phyloP scores from a whole-genome alignment of 441 rosid species.

The Rhodomyrtus psidioides region DNA sequence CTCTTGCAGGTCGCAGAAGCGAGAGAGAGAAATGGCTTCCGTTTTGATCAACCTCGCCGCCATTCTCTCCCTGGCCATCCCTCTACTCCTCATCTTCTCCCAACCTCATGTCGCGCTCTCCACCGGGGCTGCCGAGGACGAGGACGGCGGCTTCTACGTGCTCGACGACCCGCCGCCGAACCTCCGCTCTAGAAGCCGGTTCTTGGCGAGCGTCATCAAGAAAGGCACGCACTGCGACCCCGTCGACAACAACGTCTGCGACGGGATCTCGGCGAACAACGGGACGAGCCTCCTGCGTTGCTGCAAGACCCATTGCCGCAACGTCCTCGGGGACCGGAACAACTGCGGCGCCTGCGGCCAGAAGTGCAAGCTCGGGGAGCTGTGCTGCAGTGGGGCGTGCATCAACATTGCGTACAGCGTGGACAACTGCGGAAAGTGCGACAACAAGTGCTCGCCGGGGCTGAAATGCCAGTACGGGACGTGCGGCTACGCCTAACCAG shows the following conservation, averaged over 20 bases:
- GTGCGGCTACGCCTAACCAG: slow-evolving; percentile 60
- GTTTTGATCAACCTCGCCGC: slow-evolving; percentile 15
- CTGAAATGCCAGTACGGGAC: slow-evolving; percentile 44
- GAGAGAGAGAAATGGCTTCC: slow-evolving; percentile 11
- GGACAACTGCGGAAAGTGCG: slow-evolving; percentile 62
- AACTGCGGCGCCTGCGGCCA: slow-evolving; percentile 56
- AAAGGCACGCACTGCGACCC: slow-evolving; percentile 44
- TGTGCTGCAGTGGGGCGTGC: slow-evolving; percentile 55
- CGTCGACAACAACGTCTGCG: slow-evolving; percentile 31
- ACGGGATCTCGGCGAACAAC: slow-evolving; percentile 51
- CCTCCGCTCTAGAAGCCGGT: slow-evolving; percentile 33
- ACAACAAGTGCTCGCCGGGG: slow-evolving; percentile 32
- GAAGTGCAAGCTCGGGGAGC: slow-evolving; percentile 42
- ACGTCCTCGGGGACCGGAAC: slow-evolving; percentile 48
- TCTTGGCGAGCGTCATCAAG: slow-evolving; percentile 23
- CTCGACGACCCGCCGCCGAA: slow-evolving; percentile 31
- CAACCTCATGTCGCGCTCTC: slow-evolving; percentile 20
- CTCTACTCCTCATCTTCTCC: slow-evolving; percentile 11
- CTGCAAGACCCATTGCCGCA: slow-evolving; percentile 74
- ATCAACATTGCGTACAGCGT: slow-evolving; percentile 18
- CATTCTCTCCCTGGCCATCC: slow-evolving; percentile 13
- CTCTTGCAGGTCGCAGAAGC: background rate
- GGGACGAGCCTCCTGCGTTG: slow-evolving; percentile 53
- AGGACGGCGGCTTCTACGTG: slow-evolving; percentile 27
- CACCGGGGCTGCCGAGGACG: slow-evolving; percentile 14